Conservation (phyloP, 2,329 filamentous ascomycete genomes). For the Tolypocladium endophyticum region DNA sequence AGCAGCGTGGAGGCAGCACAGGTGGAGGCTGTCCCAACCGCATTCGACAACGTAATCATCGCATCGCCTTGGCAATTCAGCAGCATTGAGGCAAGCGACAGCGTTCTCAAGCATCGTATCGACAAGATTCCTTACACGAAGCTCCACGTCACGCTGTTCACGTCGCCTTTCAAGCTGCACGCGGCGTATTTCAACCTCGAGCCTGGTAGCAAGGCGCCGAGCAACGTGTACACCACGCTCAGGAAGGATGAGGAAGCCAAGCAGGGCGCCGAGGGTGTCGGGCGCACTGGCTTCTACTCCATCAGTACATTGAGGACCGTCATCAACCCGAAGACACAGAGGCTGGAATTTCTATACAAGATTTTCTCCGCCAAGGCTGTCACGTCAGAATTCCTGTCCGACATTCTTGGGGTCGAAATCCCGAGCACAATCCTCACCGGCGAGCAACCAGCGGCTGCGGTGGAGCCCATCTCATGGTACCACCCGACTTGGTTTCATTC, state of each 20-base stretch:
- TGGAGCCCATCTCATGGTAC: slow-evolving; percentile 61
- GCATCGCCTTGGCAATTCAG: slow-evolving; percentile 78
- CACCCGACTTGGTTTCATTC: slow-evolving; percentile 69
- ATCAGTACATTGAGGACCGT: slow-evolving; percentile 62
- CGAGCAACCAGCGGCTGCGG: neutral
- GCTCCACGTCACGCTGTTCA: slow-evolving; percentile 82
- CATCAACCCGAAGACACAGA: slow-evolving; percentile 46
- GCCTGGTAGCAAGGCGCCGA: slow-evolving; percentile 49
- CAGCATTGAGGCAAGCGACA: slow-evolving; percentile 50
- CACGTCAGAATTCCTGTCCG: slow-evolving; percentile 40
- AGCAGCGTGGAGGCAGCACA: slow-evolving; percentile 9
- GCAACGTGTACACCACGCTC: slow-evolving; percentile 74
- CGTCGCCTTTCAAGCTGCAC: slow-evolving; percentile 64
- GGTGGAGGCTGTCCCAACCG: slow-evolving; percentile 32
- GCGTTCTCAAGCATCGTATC: slow-evolving; percentile 58
- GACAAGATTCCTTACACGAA: slow-evolving; percentile 76
- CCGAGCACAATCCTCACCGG: slow-evolving; percentile 27
- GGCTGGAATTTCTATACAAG: slow-evolving; percentile 52
- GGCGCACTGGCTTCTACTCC: slow-evolving; percentile 73
- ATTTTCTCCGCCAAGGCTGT: slow-evolving; percentile 50
- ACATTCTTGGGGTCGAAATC: slow-evolving; percentile 37
- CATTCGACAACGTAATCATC: slow-evolving; percentile 73
- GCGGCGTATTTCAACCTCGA: slow-evolving; percentile 61
- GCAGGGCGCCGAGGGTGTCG: slow-evolving; percentile 48
- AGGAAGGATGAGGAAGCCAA: slow-evolving; percentile 42